Percentiles rank a stretch among this genome's conserved stretches.
Evolutionary conservation across 2,329 filamentous ascomycete species (phyloP).

Genomic region (Sclerotinia trifoliorum): DNA sequence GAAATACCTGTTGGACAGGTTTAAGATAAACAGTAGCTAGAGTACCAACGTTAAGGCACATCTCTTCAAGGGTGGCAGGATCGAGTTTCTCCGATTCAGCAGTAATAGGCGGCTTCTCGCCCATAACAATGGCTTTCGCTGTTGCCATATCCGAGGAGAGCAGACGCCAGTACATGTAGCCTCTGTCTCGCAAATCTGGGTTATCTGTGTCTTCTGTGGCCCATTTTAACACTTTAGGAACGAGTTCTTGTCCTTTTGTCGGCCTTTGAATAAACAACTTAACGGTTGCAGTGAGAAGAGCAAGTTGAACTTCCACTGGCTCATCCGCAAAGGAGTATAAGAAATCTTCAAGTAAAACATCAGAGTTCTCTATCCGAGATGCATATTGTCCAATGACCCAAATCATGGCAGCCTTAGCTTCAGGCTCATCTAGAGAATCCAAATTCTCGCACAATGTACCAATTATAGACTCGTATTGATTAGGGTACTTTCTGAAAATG

Average conservation of each 20-base stretch:
- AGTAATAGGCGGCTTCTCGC: conserved; percentile 93
- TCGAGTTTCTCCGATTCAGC: conserved; percentile 95
- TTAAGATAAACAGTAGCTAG: conserved; percentile 97
- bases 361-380: conserved; percentile 94
- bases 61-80: conserved; percentile 86
- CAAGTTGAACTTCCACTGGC: conserved; percentile 91
- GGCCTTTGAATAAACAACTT: conserved; percentile 97
- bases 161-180: conserved; percentile 99
- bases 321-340: conserved; percentile 92
- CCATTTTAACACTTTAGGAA: conserved; percentile 96
- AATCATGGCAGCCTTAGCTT: conserved; percentile 97
- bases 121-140: conserved; percentile 90
- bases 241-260: conserved; percentile 88
- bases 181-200: conserved; percentile 89
- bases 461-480: conserved; percentile 98
- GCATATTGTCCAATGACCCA: conserved; percentile 99
- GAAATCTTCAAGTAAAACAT: conserved; percentile 91
- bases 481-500: conserved; percentile 98
- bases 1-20: conserved; percentile 95
- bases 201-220: conserved; percentile 99
- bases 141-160: conserved; percentile 86
- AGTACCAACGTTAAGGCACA: conserved; percentile 95
- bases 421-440: conserved; percentile 93
- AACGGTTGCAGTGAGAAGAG: conserved; percentile 90
- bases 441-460: conserved; percentile 92